Evolutionary conservation across 768 basidiomycete genomes (phyloP).

Genomic region (Calvatia gigantea): DNA sequence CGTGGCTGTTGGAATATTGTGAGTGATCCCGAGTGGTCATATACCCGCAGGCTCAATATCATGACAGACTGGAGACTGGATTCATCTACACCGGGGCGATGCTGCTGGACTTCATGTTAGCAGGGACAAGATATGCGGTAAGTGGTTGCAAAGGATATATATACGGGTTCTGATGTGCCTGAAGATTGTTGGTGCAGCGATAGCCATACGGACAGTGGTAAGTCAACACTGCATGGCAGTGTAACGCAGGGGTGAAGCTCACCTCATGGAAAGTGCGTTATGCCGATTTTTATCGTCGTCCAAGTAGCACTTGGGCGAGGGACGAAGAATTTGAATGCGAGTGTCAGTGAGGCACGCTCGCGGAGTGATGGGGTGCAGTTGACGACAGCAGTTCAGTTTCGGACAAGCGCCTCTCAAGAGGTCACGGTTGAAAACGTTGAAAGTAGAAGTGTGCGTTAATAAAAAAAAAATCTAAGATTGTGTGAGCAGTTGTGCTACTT

Average conservation of each 20-base stretch:
- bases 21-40: constrained; percentile 3
- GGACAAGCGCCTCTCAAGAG: constrained; percentile 1
- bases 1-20: constrained; percentile 26
- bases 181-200: constrained; percentile 19
- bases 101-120: constrained; percentile 14
- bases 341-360: constrained; percentile 14
- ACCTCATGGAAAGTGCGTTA: constrained; percentile 17
- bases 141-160: background rate
- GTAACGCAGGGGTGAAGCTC: background rate
- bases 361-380: constrained; percentile 5
- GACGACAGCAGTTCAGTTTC: constrained; percentile 1
- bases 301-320: constrained; percentile 21
- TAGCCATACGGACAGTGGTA: constrained; percentile 20
- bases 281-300: constrained; percentile 24
- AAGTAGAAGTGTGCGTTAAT: background rate
- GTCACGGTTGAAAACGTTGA: background rate
- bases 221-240: constrained; percentile 5
- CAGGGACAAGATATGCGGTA: constrained; percentile 19
- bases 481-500: constrained; percentile 59
- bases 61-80: constrained; percentile 21
- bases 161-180: background rate
- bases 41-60: background rate
- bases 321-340: constrained; percentile 17
- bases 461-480: background rate
- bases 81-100: constrained; percentile 18